Evolutionary conservation across 2,329 filamentous ascomycete species (phyloP).

Genomic region (Fusarium neocosmosporiellum): DNA sequence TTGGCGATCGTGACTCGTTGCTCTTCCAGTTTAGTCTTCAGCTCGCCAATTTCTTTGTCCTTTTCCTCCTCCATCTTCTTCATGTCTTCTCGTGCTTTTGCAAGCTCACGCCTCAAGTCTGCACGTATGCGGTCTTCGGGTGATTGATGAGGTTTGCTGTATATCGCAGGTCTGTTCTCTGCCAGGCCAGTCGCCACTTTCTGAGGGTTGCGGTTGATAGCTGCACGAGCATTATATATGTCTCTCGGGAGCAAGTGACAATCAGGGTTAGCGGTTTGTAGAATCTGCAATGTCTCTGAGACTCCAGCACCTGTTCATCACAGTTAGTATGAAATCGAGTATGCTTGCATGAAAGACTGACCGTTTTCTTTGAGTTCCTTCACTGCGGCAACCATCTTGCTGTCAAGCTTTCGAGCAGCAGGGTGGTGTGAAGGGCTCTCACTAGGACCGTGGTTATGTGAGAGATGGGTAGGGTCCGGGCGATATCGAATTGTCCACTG

Average conservation of each 20-base stretch:
- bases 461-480: slow-evolving; percentile 66
- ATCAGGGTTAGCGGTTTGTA: slow-evolving; percentile 72
- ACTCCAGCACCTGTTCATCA: slow-evolving; percentile 69
- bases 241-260: slow-evolving; percentile 72
- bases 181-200: slow-evolving; percentile 70
- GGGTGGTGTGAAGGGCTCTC: slow-evolving; percentile 75
- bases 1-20: slow-evolving; percentile 71
- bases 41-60: slow-evolving; percentile 67
- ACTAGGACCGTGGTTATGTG: slow-evolving; percentile 74
- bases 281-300: slow-evolving; percentile 72
- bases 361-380: slow-evolving; percentile 74
- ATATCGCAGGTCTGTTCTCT: slow-evolving; percentile 72
- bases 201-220: slow-evolving; percentile 73
- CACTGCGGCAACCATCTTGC: slow-evolving; percentile 74
- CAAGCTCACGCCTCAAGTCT: slow-evolving; percentile 70
- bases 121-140: slow-evolving; percentile 73
- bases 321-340: slow-evolving; percentile 45
- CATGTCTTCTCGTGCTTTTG: slow-evolving; percentile 67
- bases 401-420: slow-evolving; percentile 73
- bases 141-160: slow-evolving; percentile 72
- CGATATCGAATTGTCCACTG: slow-evolving; percentile 75
- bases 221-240: slow-evolving; percentile 75
- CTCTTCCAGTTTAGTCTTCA: slow-evolving; percentile 70
- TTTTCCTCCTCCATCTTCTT: slow-evolving; percentile 66
- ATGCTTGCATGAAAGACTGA: slow-evolving; percentile 52